Base-by-base conservation (phyloP, 2,329 filamentous ascomycete species). In the Trichoderma oligosporum region DNA sequence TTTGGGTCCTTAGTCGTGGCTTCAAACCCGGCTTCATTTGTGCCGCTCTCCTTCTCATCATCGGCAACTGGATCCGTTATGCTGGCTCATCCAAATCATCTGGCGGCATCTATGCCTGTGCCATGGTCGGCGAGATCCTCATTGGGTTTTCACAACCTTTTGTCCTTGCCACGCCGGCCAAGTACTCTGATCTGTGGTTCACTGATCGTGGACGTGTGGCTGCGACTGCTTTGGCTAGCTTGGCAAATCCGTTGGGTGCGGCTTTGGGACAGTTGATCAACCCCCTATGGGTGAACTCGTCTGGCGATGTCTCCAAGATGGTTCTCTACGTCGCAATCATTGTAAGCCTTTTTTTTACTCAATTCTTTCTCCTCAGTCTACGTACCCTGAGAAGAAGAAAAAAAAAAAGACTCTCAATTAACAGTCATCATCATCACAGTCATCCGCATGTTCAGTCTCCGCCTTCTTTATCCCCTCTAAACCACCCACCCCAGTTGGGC, bases 141-240 rank as follows among this genome's bases (percentile, higher is more conserved):
- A 91, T 89, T 52, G 94, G 93, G 1, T 79, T 97, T 36, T 86
- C 91, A 1, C 94, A 99, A 69, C 92, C 94, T 0, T 97, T 97
- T 70, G 90, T 96, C 11, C 82, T 97, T 8, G 85, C 88, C 6
- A 91, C 93, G 0, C 93, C 94, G 0, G 93, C 94, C 0, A 80
- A 90, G 61, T 99, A 96, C 73, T 94, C 89, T 55, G 92, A 97
- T 69, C 77, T 96, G 59, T 97, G 94, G 94, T 97, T 97, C 74
- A 92, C 90, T 1, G 86, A 88, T 65, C 76, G 79, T 9, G 93
- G 92, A 7, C 84, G 94, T 55, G 89, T 96, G 11, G 87, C 88
- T 54, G 93, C 93, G 16, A 97, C 93, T 1, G 94, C 93, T 1
- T 67, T 96, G 33, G 86, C 87, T 20, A 92, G 86, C 60, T 74